Conservation (phyloP, 2,329 filamentous ascomycete genomes). For the Fusarium circinatum region DNA sequence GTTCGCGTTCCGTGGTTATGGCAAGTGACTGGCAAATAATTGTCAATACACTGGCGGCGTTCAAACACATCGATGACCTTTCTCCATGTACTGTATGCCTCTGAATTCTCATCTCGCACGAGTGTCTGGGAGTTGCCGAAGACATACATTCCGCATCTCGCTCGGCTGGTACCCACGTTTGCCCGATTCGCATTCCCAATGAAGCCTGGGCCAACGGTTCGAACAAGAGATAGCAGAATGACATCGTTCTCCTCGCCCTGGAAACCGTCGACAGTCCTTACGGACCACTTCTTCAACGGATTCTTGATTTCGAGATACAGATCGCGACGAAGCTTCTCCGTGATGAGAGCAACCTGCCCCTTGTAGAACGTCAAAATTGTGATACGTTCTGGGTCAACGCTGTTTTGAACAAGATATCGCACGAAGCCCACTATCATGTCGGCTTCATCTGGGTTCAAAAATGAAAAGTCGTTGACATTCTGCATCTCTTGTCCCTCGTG, state of each 20-base stretch:
- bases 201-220: slow-evolving; percentile 81
- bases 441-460: slow-evolving; percentile 76
- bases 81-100: slow-evolving; percentile 55
- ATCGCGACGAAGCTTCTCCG: slow-evolving; percentile 56
- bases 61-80: slow-evolving; percentile 54
- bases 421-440: slow-evolving; percentile 80
- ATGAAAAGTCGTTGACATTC: slow-evolving; percentile 69
- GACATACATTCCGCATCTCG: slow-evolving; percentile 81
- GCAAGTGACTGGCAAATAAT: slow-evolving; percentile 71
- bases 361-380: slow-evolving; percentile 91
- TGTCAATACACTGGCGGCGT: slow-evolving; percentile 44
- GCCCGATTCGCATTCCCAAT: slow-evolving; percentile 69
- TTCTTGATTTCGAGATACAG: slow-evolving; percentile 39
- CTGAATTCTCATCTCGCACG: slow-evolving; percentile 51
- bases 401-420: slow-evolving; percentile 76
- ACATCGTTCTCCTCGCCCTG: slow-evolving; percentile 93
- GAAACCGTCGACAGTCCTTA: slow-evolving; percentile 87
- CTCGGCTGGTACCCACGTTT: slow-evolving; percentile 72
- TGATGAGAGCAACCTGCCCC: slow-evolving; percentile 77
- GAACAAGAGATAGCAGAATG: slow-evolving; percentile 81
- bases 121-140: slow-evolving; percentile 78
- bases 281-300: slow-evolving; percentile 58
- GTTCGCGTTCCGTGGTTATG: slow-evolving; percentile 64
- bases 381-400: slow-evolving; percentile 68
- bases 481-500: slow-evolving; percentile 70